Conservation (phyloP, 1,284 basidiomycete species). For the Austroboletus rostrupii region DNA sequence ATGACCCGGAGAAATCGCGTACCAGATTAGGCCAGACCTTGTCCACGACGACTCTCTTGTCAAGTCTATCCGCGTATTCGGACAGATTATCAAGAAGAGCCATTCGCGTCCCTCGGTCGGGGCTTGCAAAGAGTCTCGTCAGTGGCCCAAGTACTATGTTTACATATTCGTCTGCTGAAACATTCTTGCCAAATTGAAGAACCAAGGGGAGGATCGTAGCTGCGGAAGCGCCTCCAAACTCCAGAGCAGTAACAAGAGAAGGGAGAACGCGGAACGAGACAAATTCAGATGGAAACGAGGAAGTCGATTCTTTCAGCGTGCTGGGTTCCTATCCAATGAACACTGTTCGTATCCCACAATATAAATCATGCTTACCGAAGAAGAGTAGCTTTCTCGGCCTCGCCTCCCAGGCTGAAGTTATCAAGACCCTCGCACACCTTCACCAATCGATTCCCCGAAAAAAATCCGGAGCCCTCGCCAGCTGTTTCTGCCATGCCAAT, state of each 20-base stretch:
- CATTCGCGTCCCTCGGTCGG: conserved; percentile 92
- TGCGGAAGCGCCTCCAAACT: conserved; percentile 80
- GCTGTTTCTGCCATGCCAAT: conserved; percentile 69
- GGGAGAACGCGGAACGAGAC: conserved; percentile 85
- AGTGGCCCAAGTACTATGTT: conserved; percentile 73
- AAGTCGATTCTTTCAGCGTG: conserved; percentile 74
- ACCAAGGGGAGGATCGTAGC: conserved; percentile 80
- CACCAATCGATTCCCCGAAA: conserved; percentile 79
- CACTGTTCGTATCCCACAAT: neutral
- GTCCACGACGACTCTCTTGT: conserved; percentile 79
- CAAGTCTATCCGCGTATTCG: conserved; percentile 84
- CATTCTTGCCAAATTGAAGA: conserved; percentile 72
- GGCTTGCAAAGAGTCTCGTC: conserved; percentile 79
- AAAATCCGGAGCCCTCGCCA: conserved; percentile 70
- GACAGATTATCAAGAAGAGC: conserved; percentile 84
- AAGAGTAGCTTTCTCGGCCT: conserved; percentile 76
- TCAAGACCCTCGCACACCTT: conserved; percentile 85
- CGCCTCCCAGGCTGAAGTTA: conserved; percentile 80
- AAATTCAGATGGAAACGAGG: conserved; percentile 86
- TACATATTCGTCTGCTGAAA: conserved; percentile 70
- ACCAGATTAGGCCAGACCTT: conserved; percentile 94
- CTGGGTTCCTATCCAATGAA: conserved; percentile 34
- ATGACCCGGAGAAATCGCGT: conserved; percentile 23
- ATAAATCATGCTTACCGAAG: conserved; percentile 51
- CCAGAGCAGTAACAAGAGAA: conserved; percentile 79